Percentiles rank a stretch among this genome's conserved stretches.
Evolutionary conservation across 768 basidiomycete genomes (phyloP).

Genomic region (Fomitopsis serialis): DNA sequence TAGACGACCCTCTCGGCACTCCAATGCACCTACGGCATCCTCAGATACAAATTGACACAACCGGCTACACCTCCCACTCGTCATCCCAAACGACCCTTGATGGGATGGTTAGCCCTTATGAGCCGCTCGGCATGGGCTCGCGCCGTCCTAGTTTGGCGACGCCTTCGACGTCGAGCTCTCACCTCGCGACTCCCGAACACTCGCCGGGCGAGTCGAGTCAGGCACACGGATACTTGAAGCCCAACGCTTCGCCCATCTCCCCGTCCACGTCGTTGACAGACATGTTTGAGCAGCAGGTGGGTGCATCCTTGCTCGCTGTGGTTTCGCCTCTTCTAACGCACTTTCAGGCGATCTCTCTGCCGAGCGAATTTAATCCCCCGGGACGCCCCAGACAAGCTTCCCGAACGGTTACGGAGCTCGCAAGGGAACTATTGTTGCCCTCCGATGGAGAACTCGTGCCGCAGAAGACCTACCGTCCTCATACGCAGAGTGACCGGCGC

Average conservation of each 20-base stretch:
- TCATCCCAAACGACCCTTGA: neutral
- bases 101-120: slow-evolving; percentile 4
- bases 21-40: neutral
- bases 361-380: neutral
- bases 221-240: neutral
- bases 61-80: neutral
- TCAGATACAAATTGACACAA: slow-evolving; percentile 10
- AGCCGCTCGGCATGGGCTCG: neutral
- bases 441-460: slow-evolving; percentile 39
- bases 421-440: slow-evolving; percentile 6
- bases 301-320: neutral
- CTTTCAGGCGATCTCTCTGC: neutral
- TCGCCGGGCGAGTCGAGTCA: neutral
- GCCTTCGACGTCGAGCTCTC: slow-evolving; percentile 6
- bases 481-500: slow-evolving; percentile 70
- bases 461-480: slow-evolving; percentile 68
- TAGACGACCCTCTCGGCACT: too few relatives aligned
- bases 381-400: neutral
- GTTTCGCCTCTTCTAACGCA: neutral
- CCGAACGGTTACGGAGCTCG: slow-evolving; percentile 12
- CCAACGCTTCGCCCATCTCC: slow-evolving; percentile 4
- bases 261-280: neutral
- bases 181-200: slow-evolving; percentile 2
- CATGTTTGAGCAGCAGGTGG: neutral
- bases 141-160: slow-evolving; percentile 2